Base-by-base conservation (phyloP, 225 moss, liverwort and hornwort species). In the Asterella californica region DNA sequence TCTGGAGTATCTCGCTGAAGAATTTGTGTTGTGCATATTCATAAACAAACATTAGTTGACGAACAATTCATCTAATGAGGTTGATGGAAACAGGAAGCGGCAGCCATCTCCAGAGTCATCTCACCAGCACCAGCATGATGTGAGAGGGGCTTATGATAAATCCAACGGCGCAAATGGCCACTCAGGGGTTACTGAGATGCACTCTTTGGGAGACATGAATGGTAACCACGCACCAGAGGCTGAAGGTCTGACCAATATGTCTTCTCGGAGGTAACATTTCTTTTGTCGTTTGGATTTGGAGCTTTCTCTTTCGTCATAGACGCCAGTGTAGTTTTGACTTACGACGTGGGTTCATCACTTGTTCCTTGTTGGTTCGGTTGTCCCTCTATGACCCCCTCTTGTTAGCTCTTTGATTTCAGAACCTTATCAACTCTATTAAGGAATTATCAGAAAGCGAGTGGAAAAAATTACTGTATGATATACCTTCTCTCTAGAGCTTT, bases 91-190 rank as follows among this genome's bases (percentile, higher is more conserved):
- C 78, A 89, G 88, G 80, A 89, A 89, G 59, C 84, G 78, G 24
- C 79, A 81, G 78, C 61, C 85, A 65, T 74, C 88, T 37, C 87
- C 91, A 52, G 93, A 99, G 59, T 42, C 83, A 59, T 82, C 89
- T 18, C 59, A 88, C 69, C 53, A 54, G 14, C 64, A 89, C 67
- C 89, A 88, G 77, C 93, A 90, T 25, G 92, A 91, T 55, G 70
- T 85, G 70, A 88, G 90, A 83, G 88, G 76, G 37, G 59, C 64
- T 17, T 83, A 90, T 70, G 83, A 85, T 22, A 88, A 89, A 52
- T 79, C 84, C 70, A 93, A 83, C 79, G 89, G 87, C 49, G 73
- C 77, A 63, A 83, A 86, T 80, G 90, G 88, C 17, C 77, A 86
- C 82, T 70, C 81, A 29, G 86, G 84, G 24, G 72, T 17, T 48